Evolutionary conservation across 2,329 filamentous ascomycete genomes (phyloP).

Genomic region (Proliferodiscus dingleyae): DNA sequence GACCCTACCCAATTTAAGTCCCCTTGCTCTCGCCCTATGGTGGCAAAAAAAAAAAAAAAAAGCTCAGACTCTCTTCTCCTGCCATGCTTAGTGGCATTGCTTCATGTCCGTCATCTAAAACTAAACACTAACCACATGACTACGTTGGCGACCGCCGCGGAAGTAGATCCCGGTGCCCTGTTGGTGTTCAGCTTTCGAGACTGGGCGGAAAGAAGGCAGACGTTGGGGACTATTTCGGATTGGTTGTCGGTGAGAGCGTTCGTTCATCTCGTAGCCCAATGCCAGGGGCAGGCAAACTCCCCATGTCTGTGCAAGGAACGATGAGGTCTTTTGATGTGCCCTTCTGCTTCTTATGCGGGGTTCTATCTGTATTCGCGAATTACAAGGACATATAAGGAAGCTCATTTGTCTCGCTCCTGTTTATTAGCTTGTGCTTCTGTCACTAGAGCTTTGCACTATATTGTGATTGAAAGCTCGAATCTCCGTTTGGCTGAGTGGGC

Average conservation of each 20-base stretch:
- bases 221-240: not conserved
- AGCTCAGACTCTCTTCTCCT: not conserved
- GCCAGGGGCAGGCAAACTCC: not conserved
- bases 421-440: not conserved
- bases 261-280: not conserved
- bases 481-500: not conserved
- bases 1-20: not conserved
- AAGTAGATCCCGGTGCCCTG: not conserved
- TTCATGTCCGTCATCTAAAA: not conserved
- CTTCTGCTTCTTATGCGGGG: not conserved
- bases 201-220: not conserved
- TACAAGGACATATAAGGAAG: not conserved
- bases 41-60: not conserved
- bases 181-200: not conserved
- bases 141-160: not conserved
- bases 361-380: not conserved
- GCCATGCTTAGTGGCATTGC: not conserved
- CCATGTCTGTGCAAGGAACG: not conserved
- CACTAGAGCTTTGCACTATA: not conserved
- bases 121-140: not conserved
- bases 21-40: not conserved
- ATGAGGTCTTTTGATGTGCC: not conserved
- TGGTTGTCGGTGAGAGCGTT: not conserved
- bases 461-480: not conserved
- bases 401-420: too few relatives aligned